phyloP scores from a whole-genome alignment of 208 protist species.

The Crithidia mellificae region DNA sequence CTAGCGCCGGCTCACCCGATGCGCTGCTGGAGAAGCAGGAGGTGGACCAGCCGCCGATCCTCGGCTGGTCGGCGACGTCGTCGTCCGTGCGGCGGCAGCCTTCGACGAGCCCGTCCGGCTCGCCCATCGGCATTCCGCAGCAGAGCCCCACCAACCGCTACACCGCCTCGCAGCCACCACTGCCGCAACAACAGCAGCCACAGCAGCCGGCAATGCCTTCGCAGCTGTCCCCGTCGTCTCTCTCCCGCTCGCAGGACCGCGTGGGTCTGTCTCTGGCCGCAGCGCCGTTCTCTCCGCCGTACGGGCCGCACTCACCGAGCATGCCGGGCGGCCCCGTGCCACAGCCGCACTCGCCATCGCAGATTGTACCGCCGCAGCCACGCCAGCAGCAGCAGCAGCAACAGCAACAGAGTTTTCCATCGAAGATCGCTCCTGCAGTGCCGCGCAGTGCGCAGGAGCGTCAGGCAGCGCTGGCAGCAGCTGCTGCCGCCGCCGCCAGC shows the following conservation, averaged over 20 bases:
- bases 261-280: constrained; percentile 14
- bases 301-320: constrained; percentile 3
- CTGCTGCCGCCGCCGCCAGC: constrained; percentile 14
- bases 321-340: not conserved
- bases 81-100: constrained; percentile 26
- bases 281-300: constrained; percentile 17
- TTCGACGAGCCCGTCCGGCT: constrained; percentile 11
- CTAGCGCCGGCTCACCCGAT: constrained; percentile 8
- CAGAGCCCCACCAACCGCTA: constrained; percentile 15
- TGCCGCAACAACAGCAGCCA: constrained; percentile 1
- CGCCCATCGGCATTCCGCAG: constrained; percentile 15
- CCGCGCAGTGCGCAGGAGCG: constrained; percentile 37
- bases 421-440: constrained; percentile 29
- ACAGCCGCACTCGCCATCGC: constrained; percentile 13
- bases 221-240: constrained; percentile 15
- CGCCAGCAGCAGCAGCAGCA: constrained; percentile 14
- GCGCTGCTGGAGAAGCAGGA: constrained; percentile 5
- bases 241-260: constrained; percentile 27
- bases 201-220: constrained; percentile 5
- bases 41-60: constrained; percentile 22
- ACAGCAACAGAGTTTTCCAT: constrained; percentile 15
- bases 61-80: constrained; percentile 22
- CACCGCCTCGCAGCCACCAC: constrained; percentile 16
- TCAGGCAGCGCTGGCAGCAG: constrained; percentile 20
- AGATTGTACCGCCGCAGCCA: constrained; percentile 21